These are phyloP conservation scores for Cucumis hystrix DNA, from an alignment of 306 rosid species.

Conservation along the genomic window DNA sequence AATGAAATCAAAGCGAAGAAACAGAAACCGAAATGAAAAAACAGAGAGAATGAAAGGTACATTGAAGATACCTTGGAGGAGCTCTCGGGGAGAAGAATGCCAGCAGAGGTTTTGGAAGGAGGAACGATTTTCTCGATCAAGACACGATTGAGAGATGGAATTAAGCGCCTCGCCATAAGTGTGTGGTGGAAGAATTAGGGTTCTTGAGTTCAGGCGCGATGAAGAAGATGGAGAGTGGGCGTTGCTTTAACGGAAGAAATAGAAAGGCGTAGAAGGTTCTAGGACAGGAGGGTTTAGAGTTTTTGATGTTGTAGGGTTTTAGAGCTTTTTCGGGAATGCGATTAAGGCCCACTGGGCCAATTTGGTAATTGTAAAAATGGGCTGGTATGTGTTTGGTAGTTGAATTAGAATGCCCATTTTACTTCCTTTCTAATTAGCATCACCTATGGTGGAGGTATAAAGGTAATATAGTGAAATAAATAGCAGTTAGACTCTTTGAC, in stretches of 20 bases:
- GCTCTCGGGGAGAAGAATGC: constrained; percentile 76
- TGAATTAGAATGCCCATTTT: too few species aligned
- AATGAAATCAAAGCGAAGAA: background rate
- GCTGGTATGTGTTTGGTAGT: background rate
- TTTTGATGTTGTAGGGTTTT: constrained; percentile 5
- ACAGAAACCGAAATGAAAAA: background rate
- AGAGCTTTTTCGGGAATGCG: background rate
- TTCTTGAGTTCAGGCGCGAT: too few species aligned
- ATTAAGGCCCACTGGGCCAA: background rate
- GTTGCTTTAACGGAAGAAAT: background rate
- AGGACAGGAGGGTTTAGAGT: constrained; percentile 30
- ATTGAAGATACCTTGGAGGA: constrained; percentile 44
- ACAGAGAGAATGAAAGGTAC: background rate
- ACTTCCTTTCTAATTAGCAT: too few species aligned
- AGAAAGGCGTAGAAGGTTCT: constrained; percentile 37
- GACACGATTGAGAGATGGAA: constrained; percentile 67
- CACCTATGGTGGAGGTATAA: too few species aligned
- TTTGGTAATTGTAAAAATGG: background rate
- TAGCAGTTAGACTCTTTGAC: too few species aligned
- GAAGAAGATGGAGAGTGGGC: background rate
- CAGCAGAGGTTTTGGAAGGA: constrained; percentile 67
- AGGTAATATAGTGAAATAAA: too few species aligned
- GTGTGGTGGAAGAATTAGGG: too few species aligned
- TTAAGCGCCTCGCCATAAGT: constrained; percentile 58
- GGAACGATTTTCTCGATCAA: constrained; percentile 71